These are phyloP conservation scores for Tolypocladium guangdongense DNA, from an alignment of 2,329 filamentous ascomycete genomes.

Conservation along the genomic window DNA sequence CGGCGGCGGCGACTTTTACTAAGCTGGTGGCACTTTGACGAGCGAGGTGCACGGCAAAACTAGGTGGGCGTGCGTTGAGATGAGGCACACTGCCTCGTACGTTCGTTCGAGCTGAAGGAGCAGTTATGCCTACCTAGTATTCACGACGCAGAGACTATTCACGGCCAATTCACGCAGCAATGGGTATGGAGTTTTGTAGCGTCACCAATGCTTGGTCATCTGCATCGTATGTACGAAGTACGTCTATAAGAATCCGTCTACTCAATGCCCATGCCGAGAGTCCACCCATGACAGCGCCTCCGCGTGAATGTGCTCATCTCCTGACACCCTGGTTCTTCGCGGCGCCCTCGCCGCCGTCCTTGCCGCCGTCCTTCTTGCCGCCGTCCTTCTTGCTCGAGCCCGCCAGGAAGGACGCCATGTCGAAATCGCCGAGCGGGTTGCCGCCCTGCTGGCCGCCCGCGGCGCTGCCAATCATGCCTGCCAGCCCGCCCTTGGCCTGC, in stretches of 20 bases:
- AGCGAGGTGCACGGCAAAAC: not conserved
- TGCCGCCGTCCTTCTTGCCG: not conserved
- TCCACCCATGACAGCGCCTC: not conserved
- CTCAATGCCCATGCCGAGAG: not conserved
- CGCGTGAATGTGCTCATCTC: conserved; percentile 11
- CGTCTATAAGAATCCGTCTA: not conserved
- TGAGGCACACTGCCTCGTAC: too few relatives aligned
- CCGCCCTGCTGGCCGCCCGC: conserved; percentile 15
- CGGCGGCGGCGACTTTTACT: conserved; percentile 12
- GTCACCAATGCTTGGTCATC: not conserved
- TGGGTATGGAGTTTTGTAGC: not conserved
- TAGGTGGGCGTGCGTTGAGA: not conserved
- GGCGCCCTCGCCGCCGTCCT: conserved; percentile 11
- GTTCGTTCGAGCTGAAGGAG: not conserved
- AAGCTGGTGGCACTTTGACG: not conserved
- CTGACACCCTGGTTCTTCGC: conserved; percentile 31
- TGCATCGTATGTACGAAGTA: not conserved
- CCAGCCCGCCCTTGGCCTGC: conserved; percentile 64
- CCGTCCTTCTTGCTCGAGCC: conserved; percentile 37
- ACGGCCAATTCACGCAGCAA: not conserved
- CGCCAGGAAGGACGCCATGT: conserved; percentile 53
- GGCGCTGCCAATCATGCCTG: conserved; percentile 37
- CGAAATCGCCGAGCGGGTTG: conserved; percentile 44
- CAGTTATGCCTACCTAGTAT: not conserved
- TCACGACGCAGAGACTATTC: not conserved